These are phyloP conservation scores for Pichia ethanolica DNA, from an alignment of 805 yeast species.

Conservation along the genomic window DNA sequence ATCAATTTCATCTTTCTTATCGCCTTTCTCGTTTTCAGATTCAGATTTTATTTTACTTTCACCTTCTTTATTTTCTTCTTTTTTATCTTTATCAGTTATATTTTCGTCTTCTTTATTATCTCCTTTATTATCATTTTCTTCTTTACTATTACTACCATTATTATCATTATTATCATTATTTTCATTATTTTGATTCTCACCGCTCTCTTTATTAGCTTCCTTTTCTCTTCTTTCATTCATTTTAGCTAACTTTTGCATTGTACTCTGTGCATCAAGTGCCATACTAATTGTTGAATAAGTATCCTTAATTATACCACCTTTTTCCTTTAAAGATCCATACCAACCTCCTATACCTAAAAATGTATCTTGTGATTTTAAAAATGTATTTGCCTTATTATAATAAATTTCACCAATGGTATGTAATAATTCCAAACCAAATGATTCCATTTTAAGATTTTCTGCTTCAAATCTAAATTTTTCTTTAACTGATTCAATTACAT, in stretches of 20 bases:
- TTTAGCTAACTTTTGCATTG: slow-evolving; percentile 66
- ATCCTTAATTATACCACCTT: slow-evolving; percentile 74
- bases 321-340: slow-evolving; percentile 72
- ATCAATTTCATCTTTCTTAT: slow-evolving; percentile 12
- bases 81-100: neutral
- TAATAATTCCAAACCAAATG: slow-evolving; percentile 85
- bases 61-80: neutral
- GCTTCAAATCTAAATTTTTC: slow-evolving; percentile 51
- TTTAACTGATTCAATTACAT: slow-evolving; percentile 51
- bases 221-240: slow-evolving; percentile 49
- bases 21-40: neutral
- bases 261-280: slow-evolving; percentile 80
- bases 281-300: slow-evolving; percentile 76
- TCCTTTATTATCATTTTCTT: neutral
- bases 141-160: neutral
- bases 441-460: slow-evolving; percentile 83
- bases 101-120: neutral
- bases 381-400: slow-evolving; percentile 64
- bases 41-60: neutral
- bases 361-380: slow-evolving; percentile 58
- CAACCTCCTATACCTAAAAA: slow-evolving; percentile 85
- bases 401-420: slow-evolving; percentile 80
- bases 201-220: slow-evolving; percentile 8
- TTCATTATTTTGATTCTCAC: neutral
- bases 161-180: neutral